phyloP scores from a whole-genome alignment of 208 protist species.

The Giardia muris region DNA sequence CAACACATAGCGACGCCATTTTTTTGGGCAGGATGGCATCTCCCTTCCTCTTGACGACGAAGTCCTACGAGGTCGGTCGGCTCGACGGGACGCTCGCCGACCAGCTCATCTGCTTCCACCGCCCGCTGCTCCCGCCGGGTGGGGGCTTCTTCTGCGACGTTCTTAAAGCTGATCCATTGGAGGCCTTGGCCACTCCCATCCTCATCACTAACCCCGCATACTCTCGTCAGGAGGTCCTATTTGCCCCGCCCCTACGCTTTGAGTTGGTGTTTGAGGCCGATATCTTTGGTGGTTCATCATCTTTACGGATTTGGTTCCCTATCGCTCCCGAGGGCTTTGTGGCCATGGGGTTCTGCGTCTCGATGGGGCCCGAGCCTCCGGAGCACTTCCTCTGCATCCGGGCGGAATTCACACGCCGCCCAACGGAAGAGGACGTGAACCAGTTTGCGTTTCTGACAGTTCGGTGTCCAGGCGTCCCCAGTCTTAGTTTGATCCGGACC shows the following conservation, averaged over 20 bases:
- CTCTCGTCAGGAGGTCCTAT: background rate
- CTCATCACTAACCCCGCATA: background rate
- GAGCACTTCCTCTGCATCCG: background rate
- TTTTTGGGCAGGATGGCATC: background rate
- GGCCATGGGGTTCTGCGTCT: background rate
- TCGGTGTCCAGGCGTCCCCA: background rate
- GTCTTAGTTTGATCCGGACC: background rate
- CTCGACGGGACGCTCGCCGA: background rate
- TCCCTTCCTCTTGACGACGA: background rate
- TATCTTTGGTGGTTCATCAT: background rate
- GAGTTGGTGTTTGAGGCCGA: background rate
- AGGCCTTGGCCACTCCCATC: background rate
- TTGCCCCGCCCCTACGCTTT: background rate
- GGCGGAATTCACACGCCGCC: background rate
- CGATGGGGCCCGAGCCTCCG: background rate
- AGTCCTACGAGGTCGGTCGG: background rate
- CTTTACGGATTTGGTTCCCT: background rate
- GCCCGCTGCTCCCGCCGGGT: background rate
- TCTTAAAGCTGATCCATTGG: background rate
- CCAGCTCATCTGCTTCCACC: background rate
- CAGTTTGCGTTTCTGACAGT: background rate
- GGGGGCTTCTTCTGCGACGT: background rate
- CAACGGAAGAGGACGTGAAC: background rate
- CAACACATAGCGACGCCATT: background rate
- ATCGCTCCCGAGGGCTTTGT: background rate